A percentile compares a stretch with the other conserved stretches of the same genome.
Evolutionary conservation across 2,329 filamentous ascomycete genomes (phyloP).

Genomic region (Alternaria ethzedia): DNA sequence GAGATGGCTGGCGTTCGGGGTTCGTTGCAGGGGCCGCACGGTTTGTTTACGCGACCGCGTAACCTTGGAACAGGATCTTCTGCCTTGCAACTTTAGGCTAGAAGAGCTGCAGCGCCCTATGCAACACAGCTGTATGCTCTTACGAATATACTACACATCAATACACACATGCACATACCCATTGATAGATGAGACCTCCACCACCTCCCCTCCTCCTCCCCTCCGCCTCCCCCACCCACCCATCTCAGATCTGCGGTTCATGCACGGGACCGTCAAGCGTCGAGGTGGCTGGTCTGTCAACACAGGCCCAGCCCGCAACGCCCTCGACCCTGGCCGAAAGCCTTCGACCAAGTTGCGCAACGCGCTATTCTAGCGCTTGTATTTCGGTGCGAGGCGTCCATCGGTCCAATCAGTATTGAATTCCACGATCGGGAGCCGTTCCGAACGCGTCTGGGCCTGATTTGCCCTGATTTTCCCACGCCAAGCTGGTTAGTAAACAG

Average conservation of each 20-base stretch:
- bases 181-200: too few species aligned
- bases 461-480: background rate
- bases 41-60: background rate
- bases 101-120: too few species aligned
- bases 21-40: background rate
- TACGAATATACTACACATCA: too few species aligned
- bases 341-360: conserved; percentile 29
- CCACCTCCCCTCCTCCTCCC: too few species aligned
- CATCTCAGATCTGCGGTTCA: conserved; percentile 40
- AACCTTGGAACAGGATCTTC: background rate
- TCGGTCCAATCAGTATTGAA: conserved; percentile 12
- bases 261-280: conserved; percentile 33
- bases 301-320: conserved; percentile 35
- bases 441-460: conserved; percentile 1
- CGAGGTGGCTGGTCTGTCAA: conserved; percentile 44
- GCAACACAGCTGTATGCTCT: too few species aligned
- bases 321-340: background rate
- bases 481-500: conserved; percentile 8
- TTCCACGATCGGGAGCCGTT: background rate
- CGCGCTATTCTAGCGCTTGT: conserved; percentile 14
- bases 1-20: conserved; percentile 29
- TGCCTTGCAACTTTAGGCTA: too few species aligned
- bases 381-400: conserved; percentile 15
- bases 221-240: too few species aligned
- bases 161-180: too few species aligned